phyloP scores from a whole-genome alignment of 768 basidiomycete genomes.

The Pisolithus microcarpus region DNA sequence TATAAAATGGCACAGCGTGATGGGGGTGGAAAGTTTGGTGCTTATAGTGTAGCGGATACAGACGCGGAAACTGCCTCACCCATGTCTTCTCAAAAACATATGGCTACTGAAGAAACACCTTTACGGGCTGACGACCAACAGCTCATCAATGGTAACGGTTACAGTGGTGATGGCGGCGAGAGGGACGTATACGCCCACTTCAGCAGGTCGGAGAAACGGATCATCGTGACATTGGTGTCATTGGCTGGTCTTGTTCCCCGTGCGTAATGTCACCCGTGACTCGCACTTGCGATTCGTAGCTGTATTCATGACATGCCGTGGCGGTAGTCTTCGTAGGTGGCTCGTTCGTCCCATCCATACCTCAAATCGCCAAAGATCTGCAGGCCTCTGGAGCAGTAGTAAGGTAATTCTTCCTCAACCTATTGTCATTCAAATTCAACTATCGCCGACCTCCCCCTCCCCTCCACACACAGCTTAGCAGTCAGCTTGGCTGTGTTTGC shows the following conservation, averaged over 20 bases:
- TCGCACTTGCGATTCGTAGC: background rate
- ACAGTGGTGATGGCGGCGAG: background rate
- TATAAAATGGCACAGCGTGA: too few relatives aligned
- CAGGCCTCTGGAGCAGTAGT: constrained; percentile 48
- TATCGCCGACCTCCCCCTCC: background rate
- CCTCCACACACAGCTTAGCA: constrained; percentile 31
- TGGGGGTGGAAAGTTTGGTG: too few relatives aligned
- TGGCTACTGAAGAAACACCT: constrained; percentile 24
- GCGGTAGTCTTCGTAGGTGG: constrained; percentile 57
- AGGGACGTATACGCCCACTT: constrained; percentile 54
- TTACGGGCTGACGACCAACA: constrained; percentile 12
- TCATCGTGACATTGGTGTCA: constrained; percentile 52
- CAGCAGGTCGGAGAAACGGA: constrained; percentile 39
- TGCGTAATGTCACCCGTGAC: constrained; percentile 25
- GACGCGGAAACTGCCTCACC: too few relatives aligned
- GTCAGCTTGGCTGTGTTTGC: constrained; percentile 46
- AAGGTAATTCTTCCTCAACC: constrained; percentile 32
- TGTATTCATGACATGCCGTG: background rate
- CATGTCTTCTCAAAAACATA: background rate
- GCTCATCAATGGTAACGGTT: background rate
- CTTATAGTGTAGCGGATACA: too few relatives aligned
- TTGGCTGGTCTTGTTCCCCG: constrained; percentile 57
- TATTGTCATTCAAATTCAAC: background rate
- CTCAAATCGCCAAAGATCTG: constrained; percentile 63
- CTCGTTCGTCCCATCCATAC: constrained; percentile 69